Conservation (phyloP, 352 stramenopile species). For the Phytophthora fragariae region DNA sequence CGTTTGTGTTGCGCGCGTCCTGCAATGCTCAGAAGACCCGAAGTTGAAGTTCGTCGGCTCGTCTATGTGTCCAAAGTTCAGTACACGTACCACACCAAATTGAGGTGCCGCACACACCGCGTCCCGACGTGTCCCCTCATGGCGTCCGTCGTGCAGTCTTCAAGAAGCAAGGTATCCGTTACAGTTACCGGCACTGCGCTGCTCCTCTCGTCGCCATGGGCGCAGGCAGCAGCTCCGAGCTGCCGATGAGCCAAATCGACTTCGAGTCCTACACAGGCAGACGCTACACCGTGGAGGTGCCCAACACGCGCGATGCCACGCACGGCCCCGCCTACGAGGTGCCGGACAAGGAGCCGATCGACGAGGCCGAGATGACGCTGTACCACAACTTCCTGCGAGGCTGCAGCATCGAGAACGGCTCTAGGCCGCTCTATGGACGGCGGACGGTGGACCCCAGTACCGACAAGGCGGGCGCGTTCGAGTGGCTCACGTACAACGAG, state of each 20-base stretch:
- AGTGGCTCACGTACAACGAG: slow-evolving; percentile 55
- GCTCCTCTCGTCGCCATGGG: neutral
- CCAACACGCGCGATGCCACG: slow-evolving; percentile 32
- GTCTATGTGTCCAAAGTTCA: neutral
- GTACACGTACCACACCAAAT: slow-evolving; percentile 1
- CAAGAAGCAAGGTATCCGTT: slow-evolving; percentile 1
- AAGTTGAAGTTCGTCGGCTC: neutral
- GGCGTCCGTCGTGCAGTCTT: slow-evolving; percentile 1
- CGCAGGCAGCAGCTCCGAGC: slow-evolving; percentile 26
- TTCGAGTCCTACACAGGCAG: slow-evolving; percentile 36
- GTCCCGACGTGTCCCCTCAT: slow-evolving; percentile 11
- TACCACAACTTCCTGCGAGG: slow-evolving; percentile 43
- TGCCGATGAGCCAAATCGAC: slow-evolving; percentile 34
- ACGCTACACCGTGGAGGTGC: slow-evolving; percentile 40
- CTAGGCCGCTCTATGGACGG: slow-evolving; percentile 40
- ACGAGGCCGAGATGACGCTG: slow-evolving; percentile 38
- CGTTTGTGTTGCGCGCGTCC: neutral
- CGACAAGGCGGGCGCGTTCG: slow-evolving; percentile 37
- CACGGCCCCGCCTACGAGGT: slow-evolving; percentile 38
- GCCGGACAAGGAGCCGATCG: slow-evolving; percentile 16
- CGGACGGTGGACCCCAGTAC: slow-evolving; percentile 30
- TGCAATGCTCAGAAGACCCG: neutral
- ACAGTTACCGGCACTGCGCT: neutral
- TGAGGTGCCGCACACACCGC: neutral
- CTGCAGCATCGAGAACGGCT: slow-evolving; percentile 32